A percentile compares a stretch with the other conserved stretches of the same genome.
These are phyloP conservation scores for Pythium monospermum DNA, from an alignment of 352 stramenopile genomes.

Conservation along the genomic window DNA sequence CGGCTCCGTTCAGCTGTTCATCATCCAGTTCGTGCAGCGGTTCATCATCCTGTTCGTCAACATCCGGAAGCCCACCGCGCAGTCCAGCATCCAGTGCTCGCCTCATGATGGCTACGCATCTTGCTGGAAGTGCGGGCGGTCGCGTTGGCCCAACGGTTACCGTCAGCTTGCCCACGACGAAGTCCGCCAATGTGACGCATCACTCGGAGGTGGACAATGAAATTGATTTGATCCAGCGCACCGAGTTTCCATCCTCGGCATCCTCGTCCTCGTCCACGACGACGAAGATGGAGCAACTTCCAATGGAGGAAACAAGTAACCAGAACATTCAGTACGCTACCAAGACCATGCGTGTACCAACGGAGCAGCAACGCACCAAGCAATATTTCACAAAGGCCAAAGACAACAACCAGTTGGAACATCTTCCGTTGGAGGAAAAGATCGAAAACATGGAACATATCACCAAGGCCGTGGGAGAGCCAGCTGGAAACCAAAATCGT, in stretches of 20 bases:
- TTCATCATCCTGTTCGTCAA: not conserved
- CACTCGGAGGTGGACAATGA: not conserved
- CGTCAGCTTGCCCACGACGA: not conserved
- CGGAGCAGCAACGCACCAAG: not conserved
- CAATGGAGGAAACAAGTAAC: not conserved
- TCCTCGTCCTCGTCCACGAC: not conserved
- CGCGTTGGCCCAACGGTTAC: conserved; percentile 1
- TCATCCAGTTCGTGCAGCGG: not conserved
- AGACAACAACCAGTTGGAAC: not conserved
- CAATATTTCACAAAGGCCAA: not conserved
- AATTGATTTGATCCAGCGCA: not conserved
- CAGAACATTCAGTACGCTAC: not conserved
- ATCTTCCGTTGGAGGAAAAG: not conserved
- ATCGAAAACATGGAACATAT: not conserved
- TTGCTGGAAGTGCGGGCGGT: conserved; percentile 1
- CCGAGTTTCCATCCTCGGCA: not conserved
- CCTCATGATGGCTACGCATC: conserved; percentile 1
- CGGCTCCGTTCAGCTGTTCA: conserved; percentile 4
- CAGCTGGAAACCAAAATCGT: not conserved
- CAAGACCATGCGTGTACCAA: not conserved
- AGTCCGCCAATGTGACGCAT: too few relatives aligned
- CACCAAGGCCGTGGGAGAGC: not conserved
- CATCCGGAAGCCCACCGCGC: conserved; percentile 6
- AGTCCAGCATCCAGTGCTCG: conserved; percentile 7
- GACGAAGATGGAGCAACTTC: not conserved